These are phyloP conservation scores for Clonostachys byssicola DNA, from an alignment of 2,329 filamentous ascomycete genomes.

Conservation along the genomic window DNA sequence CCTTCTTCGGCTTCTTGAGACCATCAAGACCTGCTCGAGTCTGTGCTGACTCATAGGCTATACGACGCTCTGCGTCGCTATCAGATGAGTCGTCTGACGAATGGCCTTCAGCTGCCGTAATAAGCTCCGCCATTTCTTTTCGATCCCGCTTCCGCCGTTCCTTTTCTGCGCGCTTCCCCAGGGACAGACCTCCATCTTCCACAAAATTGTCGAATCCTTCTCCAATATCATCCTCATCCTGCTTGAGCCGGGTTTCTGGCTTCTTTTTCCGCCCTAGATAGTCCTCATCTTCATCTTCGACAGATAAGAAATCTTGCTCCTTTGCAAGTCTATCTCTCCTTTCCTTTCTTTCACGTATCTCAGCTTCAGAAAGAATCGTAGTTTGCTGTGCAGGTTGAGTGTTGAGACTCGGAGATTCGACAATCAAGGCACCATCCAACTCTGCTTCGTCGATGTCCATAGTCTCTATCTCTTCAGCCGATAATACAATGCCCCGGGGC, in stretches of 20 bases:
- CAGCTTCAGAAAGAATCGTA: slow-evolving; percentile 72
- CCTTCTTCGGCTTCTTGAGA: slow-evolving; percentile 39
- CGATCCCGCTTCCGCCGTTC: slow-evolving; percentile 64
- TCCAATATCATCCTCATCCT: slow-evolving; percentile 86
- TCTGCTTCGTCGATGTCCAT: slow-evolving; percentile 57
- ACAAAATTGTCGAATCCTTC: slow-evolving; percentile 94
- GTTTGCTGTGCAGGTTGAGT: slow-evolving; percentile 25
- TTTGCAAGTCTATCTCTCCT: slow-evolving; percentile 77
- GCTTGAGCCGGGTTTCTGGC: slow-evolving; percentile 69
- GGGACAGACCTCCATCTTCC: slow-evolving; percentile 74
- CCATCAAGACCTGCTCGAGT: slow-evolving; percentile 84
- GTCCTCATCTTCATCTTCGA: slow-evolving; percentile 47
- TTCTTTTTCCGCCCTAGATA: slow-evolving; percentile 47
- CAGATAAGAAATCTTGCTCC: slow-evolving; percentile 61
- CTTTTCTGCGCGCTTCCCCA: slow-evolving; percentile 75
- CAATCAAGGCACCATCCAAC: slow-evolving; percentile 60
- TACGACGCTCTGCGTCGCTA: slow-evolving; percentile 65
- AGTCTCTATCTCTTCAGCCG: slow-evolving; percentile 48
- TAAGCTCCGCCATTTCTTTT: slow-evolving; percentile 78
- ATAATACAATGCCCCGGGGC: slow-evolving; percentile 57
- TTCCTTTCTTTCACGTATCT: slow-evolving; percentile 89
- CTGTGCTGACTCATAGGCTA: slow-evolving; percentile 84
- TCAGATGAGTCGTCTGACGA: slow-evolving; percentile 64
- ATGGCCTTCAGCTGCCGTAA: slow-evolving; percentile 70
- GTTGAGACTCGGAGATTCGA: slow-evolving; percentile 37